Base-by-base conservation (phyloP, 1,284 basidiomycete genomes). In the Irpex sp. region DNA sequence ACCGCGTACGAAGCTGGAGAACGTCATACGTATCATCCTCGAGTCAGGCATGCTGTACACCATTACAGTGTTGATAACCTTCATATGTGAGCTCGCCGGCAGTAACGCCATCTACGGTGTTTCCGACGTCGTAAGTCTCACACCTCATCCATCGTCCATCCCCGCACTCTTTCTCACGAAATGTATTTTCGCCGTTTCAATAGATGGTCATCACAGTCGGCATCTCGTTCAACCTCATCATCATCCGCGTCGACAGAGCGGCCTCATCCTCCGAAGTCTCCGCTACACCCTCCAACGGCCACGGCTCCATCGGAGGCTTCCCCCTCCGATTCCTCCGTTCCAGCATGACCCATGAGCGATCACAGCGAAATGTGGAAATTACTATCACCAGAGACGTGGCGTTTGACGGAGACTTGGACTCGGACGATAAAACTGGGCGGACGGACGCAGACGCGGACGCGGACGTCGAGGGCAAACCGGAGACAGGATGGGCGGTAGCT, bases 151-250 rank as follows among this genome's bases (percentile, higher is more conserved):
- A 6, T 48, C 47, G 6, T 15, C 21, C 36, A 5, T 49, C n/a
- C 8, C 40, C 0, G 48, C 48, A 51, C 13, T 21, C 9, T 34
- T 57, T 15, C 11, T 15, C 8, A 38, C 34, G 19, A 26, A 5
- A 2, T 6, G 5, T 49, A 26, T 56, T 31, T 49, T 2, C 13
- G 0, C 7, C 11, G 9, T 34, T 0, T 6, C 5, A 0, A 15
- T 47, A 66, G 65, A 55, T 64, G 58, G 61, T 66, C 38, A 37
- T 61, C 13, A 51, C 61, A 37, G 59, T 66, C 61, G 65, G 65
- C 59, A 65, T 66, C 48, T 62, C 63, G 26, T 66, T 66, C 65
- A 66, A 66, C 61, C 60, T 66, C 26, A 64, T 66, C 63, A 66
- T 66, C 59, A 66, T 66, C 40, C 65, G 65, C 40, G 59, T 66